phyloP scores from a whole-genome alignment of 2,329 filamentous ascomycete species.

The Epichloe typhina region DNA sequence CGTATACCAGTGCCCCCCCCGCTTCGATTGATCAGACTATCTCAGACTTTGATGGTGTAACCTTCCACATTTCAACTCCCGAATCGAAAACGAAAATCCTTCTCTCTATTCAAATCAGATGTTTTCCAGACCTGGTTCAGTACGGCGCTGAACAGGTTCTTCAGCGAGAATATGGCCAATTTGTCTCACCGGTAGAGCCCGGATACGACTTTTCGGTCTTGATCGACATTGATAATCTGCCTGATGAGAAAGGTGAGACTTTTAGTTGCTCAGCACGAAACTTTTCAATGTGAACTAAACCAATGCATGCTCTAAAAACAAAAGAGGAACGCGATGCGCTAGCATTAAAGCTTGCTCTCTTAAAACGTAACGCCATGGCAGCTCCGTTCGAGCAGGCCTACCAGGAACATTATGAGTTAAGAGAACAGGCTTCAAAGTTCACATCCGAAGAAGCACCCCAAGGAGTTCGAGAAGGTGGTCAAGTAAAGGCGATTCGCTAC shows the following conservation, averaged over 20 bases:
- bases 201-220: slow-evolving; percentile 94
- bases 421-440: slow-evolving; percentile 82
- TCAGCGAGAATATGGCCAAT: slow-evolving; percentile 85
- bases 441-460: slow-evolving; percentile 90
- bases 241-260: slow-evolving; percentile 54
- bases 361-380: slow-evolving; percentile 98
- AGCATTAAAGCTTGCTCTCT: slow-evolving; percentile 70
- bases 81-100: slow-evolving; percentile 89
- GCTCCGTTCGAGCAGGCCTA: slow-evolving; percentile 97
- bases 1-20: slow-evolving; percentile 56
- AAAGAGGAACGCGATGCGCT: slow-evolving; percentile 75
- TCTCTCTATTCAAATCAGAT: slow-evolving; percentile 89
- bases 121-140: slow-evolving; percentile 79
- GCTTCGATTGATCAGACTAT: slow-evolving; percentile 93
- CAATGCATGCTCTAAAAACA: neutral
- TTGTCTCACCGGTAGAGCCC: slow-evolving; percentile 73
- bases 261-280: too few relatives aligned
- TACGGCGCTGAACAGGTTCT: slow-evolving; percentile 90
- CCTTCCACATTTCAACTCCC: slow-evolving; percentile 95
- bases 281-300: neutral
- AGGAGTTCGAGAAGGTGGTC: slow-evolving; percentile 75
- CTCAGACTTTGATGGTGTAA: slow-evolving; percentile 97
- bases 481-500: slow-evolving; percentile 95
- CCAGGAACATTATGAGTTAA: slow-evolving; percentile 74
- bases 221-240: slow-evolving; percentile 79